These are phyloP conservation scores for Lolium rigidum DNA, from an alignment of 176 grass and related monocot species.

Conservation along the genomic window DNA sequence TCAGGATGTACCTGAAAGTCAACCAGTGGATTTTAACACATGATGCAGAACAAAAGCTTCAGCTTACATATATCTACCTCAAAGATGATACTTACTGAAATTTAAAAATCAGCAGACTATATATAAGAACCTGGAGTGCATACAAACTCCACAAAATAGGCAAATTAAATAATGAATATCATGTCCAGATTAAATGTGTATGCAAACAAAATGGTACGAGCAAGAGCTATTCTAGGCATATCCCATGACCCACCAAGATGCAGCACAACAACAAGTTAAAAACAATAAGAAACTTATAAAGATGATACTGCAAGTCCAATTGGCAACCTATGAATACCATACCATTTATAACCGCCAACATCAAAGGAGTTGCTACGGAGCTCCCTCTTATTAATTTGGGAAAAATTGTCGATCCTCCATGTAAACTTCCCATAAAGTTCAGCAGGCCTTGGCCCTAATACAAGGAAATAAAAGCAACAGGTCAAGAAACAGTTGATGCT, in stretches of 20 bases:
- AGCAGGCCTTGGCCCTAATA: constrained; percentile 83
- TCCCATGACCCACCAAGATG: constrained; percentile 2
- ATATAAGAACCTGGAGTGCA: background rate
- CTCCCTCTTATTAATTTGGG: constrained; percentile 97
- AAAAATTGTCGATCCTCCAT: constrained; percentile 97
- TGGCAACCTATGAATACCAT: constrained; percentile 33
- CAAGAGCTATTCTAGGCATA: background rate
- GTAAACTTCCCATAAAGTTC: constrained; percentile 93
- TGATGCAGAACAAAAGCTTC: constrained; percentile 26
- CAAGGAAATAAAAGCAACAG: constrained; percentile 43
- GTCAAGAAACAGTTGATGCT: constrained; percentile 32
- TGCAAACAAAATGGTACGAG: background rate
- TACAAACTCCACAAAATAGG: background rate
- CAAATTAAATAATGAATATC: background rate
- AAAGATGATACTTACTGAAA: background rate
- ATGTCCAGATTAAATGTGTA: background rate
- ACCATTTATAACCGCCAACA: constrained; percentile 99
- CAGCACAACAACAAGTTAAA: constrained; percentile 19
- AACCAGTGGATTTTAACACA: constrained; percentile 41
- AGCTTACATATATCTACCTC: background rate
- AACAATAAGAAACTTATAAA: constrained; percentile 31
- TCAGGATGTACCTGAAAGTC: constrained; percentile 92
- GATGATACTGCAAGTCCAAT: background rate
- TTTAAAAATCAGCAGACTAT: background rate
- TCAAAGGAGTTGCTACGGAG: constrained; percentile 91